These are phyloP conservation scores for Nicotiana tomentosiformis DNA, from an alignment of 257 asterid genomes.

Conservation along the genomic window DNA sequence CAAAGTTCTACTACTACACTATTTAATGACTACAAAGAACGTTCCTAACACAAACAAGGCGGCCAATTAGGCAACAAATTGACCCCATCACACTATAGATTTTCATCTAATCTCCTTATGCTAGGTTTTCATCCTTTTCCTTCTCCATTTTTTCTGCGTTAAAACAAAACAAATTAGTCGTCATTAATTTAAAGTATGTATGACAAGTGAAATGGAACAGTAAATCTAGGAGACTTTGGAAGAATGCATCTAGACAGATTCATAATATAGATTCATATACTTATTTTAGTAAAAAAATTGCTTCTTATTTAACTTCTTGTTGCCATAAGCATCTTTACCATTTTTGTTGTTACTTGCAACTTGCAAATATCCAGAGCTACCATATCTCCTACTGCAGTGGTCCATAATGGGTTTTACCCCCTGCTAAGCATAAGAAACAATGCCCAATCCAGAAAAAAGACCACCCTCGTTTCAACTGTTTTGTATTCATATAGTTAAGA, in stretches of 20 bases:
- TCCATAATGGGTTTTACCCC: neutral
- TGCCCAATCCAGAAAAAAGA: neutral
- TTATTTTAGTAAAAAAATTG: neutral
- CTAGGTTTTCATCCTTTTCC: neutral
- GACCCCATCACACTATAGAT: neutral
- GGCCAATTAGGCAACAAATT: neutral
- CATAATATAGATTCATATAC: neutral
- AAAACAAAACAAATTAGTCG: neutral
- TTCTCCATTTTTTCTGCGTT: neutral
- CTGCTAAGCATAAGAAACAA: neutral
- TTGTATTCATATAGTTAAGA: neutral
- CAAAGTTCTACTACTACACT: neutral
- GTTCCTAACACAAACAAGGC: neutral
- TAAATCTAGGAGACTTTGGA: neutral
- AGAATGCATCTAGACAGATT: neutral
- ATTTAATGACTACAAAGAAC: neutral
- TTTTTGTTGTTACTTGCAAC: neutral
- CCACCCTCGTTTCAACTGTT: neutral
- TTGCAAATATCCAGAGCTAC: neutral
- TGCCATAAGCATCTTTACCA: neutral
- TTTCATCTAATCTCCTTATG: neutral
- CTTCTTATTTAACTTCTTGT: neutral
- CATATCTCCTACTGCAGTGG: neutral
- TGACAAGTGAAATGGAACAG: neutral
- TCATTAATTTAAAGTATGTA: neutral